Base-by-base conservation (phyloP, 768 basidiomycete genomes). In the Melanogaster broomeanus region DNA sequence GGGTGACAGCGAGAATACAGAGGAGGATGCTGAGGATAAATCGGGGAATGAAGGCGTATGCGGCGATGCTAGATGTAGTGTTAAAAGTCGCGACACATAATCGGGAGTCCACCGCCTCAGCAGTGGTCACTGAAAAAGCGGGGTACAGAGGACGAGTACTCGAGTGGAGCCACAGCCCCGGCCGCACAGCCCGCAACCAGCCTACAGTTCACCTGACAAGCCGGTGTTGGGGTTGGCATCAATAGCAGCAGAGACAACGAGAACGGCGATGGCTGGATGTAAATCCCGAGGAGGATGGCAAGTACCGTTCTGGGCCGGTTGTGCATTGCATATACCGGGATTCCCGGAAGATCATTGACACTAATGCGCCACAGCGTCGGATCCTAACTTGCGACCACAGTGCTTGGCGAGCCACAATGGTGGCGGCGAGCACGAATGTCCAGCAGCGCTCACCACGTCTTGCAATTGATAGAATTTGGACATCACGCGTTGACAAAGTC, bases 341-440 rank as follows among this genome's bases (percentile, higher is more conserved):
- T n/a, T n/a, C n/a, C 13, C 59, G 60, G 11, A 62, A 34, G 18
- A 59, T 48, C 61, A 62, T 62, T 34, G 61, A 40, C 3, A 62
- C 60, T 62, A 16, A 18, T 13, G 6, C 12, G 10, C 30, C 4
- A 16, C 28, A 12, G 19, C 3, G 6, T 9, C 56, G 13, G 47
- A 19, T 13, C 30, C 3, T 6, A 18, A 24, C 19, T 15, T n/a
- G 0, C n/a, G 5, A 42, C 6, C 5, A n/a, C 10, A 6, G 18
- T 22, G 34, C 0, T 19, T 24, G 21, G n/a, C n/a, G 16, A 48
- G 58, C 53, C 48, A 63, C 61, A 1, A 45, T 63, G 1, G 51
- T 51, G 16, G 49, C 51, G 25, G 37, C 51, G 0, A 57, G 19
- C n/a, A n/a, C n/a, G 25, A 62, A 63, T 6, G 60, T n/a, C 3